These are phyloP conservation scores for Nectriaceae sp. DNA, from an alignment of 2,329 filamentous ascomycete species.

Conservation along the genomic window DNA sequence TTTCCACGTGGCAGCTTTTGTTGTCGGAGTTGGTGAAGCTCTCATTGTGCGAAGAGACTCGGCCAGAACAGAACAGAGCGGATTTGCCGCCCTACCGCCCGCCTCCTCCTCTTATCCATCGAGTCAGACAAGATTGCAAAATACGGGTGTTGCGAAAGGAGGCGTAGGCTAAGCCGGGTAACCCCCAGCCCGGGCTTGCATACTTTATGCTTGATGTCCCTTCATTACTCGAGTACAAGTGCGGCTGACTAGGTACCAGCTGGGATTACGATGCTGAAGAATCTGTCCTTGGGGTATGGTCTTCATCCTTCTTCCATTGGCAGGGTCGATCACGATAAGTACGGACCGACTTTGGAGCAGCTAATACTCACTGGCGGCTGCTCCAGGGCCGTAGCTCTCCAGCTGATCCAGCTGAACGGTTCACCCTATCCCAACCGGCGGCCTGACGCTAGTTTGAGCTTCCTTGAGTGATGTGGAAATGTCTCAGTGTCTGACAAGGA, in stretches of 20 bases:
- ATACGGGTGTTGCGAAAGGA: neutral
- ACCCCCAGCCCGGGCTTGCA: neutral
- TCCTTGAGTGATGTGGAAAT: too few species aligned
- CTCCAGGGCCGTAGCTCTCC: too few species aligned
- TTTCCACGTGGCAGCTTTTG: conserved; percentile 26
- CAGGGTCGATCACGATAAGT: too few species aligned
- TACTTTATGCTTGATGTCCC: neutral
- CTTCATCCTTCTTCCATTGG: too few species aligned
- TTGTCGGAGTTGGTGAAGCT: neutral
- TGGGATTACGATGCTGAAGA: too few species aligned
- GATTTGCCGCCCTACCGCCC: too few species aligned
- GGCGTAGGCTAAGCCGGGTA: conserved; percentile 4
- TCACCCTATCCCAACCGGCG: too few species aligned
- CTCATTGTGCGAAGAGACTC: neutral
- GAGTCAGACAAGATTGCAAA: conserved; percentile 8
- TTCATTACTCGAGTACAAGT: neutral
- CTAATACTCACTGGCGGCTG: too few species aligned
- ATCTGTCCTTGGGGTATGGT: too few species aligned
- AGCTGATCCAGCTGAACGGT: too few species aligned
- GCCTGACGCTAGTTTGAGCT: too few species aligned
- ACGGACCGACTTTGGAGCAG: neutral
- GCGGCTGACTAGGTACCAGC: neutral
- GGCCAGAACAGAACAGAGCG: conserved; percentile 3
- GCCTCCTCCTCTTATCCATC: neutral
- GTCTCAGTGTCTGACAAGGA: too few species aligned